These are phyloP conservation scores for Beauveria australis DNA, from an alignment of 2,329 filamentous ascomycete species.

Conservation along the genomic window DNA sequence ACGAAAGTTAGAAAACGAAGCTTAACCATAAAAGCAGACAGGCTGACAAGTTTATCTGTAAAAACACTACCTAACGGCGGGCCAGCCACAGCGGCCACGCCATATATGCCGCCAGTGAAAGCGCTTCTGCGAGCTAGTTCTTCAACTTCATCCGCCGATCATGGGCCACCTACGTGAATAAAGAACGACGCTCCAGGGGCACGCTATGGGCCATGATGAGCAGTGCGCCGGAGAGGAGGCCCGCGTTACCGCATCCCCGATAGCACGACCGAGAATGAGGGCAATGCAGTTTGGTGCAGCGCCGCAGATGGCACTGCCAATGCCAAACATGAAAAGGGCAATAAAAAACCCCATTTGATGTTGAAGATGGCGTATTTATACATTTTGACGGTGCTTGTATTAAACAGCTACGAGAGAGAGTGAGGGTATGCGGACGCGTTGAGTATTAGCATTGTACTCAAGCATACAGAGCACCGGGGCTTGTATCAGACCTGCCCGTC, in stretches of 20 bases:
- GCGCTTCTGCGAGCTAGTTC: neutral
- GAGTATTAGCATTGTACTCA: no score
- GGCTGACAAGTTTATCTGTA: conserved; percentile 1
- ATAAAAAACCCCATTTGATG: conserved; percentile 29
- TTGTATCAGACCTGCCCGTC: no score
- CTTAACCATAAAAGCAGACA: neutral
- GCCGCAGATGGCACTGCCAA: conserved; percentile 27
- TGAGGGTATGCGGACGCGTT: no score
- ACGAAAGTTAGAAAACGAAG: neutral
- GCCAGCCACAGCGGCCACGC: neutral
- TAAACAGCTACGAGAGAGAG: no score
- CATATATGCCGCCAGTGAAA: neutral
- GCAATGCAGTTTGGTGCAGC: conserved; percentile 27
- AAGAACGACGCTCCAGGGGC: neutral
- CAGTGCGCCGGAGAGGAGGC: conserved; percentile 11
- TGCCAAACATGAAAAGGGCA: conserved; percentile 17
- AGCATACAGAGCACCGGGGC: no score
- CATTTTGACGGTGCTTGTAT: no score
- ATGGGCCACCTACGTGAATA: neutral
- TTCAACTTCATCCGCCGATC: neutral
- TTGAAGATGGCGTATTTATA: conserved; percentile 25
- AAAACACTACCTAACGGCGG: conserved; percentile 9
- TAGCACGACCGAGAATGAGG: conserved; percentile 9
- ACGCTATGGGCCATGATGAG: conserved; percentile 9
- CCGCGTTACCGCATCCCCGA: conserved; percentile 13